Percentiles rank a stretch among this genome's conserved stretches.
These are phyloP conservation scores for Selaginella moellendorffii DNA, from an alignment of 75 land plant species.

Conservation along the genomic window DNA sequence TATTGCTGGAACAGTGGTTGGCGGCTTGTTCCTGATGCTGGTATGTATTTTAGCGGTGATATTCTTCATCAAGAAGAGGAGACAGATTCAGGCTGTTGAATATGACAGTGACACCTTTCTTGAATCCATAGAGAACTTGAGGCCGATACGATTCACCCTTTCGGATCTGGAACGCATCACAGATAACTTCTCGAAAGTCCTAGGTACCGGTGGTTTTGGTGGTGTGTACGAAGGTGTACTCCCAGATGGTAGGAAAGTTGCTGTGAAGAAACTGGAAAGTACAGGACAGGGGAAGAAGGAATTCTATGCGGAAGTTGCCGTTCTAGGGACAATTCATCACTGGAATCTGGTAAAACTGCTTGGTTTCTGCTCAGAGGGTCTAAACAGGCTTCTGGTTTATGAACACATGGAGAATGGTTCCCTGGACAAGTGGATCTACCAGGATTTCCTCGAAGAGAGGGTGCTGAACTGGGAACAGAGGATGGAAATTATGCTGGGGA, in stretches of 20 bases:
- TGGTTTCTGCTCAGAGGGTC: constrained; percentile 5
- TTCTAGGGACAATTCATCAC: constrained; percentile 6
- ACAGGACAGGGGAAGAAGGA: constrained; percentile 4
- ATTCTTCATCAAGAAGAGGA: background rate
- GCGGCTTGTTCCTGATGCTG: constrained; percentile 2
- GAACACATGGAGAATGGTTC: constrained; percentile 8
- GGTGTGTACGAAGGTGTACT: constrained; percentile 7
- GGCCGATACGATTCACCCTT: constrained; percentile 8
- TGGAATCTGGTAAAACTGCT: constrained; percentile 1
- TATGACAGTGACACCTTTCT: constrained; percentile 1
- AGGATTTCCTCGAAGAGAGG: background rate
- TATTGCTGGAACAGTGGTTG: constrained; percentile 1
- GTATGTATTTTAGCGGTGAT: background rate
- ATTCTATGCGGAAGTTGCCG: background rate
- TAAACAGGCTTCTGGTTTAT: constrained; percentile 8
- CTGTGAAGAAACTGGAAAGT: constrained; percentile 10
- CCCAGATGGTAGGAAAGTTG: background rate
- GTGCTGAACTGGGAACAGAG: background rate
- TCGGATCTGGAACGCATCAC: background rate
- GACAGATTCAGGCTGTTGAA: constrained; percentile 1
- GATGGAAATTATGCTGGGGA: background rate
- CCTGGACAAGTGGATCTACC: background rate
- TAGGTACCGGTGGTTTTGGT: constrained; percentile 8
- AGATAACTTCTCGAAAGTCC: background rate
- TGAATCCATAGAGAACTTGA: background rate